Base-by-base conservation (phyloP, 1,284 basidiomycete species). In the Pholiota adiposa region DNA sequence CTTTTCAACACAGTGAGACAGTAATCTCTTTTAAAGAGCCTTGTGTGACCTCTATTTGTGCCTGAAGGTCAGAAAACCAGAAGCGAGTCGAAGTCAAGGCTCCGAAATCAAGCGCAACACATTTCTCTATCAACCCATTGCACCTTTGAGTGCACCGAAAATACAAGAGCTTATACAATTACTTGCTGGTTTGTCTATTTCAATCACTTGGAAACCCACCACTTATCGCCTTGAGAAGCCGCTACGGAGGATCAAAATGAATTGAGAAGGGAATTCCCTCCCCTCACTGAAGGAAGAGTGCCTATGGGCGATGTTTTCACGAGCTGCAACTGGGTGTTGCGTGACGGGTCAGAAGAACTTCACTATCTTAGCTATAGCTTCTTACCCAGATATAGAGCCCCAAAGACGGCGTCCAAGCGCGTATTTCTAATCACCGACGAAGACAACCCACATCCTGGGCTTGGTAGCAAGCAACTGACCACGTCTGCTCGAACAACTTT, bases 391-490 rank as follows among this genome's bases (percentile, higher is more conserved):
- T 59, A 16, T 64, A 95, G 94, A 14, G 93, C 84, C 56, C 92
- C 87, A 4, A 95, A 93, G 68, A 90, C 89, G 0, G 94, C 94
- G 0, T 88, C 90, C 33, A 96, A 97, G 70, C 88, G 96, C 8
- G 85, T 98, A 1, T 98, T 98, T 70, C 81, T 96, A 52, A 91
- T 99, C 51, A 98, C 97, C 0, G 91, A 98, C 71, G 88, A 96
- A 63, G 97, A 98, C 69, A 70, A 82, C 64, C 87, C 83, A 4
- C 81, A 85, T 65, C 69, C 79, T 5, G 80, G 79, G 2, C 67
- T 69, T 16, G 75, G 77, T 18, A 85, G 75, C 67, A 79, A 81
- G 46, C 85, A 88, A 55, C 72, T 92, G 11, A 72, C 84, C 2
- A 87, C 80, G 2, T 87, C 89, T 2, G 87, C 90, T 8, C 79